Evolutionary conservation across 305 asterid species (phyloP).

Genomic region (Fraxinus sp.): DNA sequence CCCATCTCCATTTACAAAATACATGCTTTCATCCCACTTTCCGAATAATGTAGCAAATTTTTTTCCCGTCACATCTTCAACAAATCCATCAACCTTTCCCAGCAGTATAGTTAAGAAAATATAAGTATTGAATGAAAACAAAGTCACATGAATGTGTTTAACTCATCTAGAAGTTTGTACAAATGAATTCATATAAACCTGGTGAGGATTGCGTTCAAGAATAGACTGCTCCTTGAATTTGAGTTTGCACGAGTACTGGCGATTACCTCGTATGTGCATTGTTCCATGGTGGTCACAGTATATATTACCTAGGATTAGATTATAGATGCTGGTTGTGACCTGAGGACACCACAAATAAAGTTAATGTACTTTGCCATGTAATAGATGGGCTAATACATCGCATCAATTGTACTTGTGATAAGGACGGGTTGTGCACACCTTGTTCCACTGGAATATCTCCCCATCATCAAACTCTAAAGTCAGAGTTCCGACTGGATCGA

Average conservation of each 20-base stretch:
- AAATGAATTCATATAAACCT: constrained; percentile 35
- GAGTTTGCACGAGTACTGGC: constrained; percentile 79
- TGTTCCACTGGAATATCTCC: constrained; percentile 89
- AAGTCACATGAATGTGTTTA: not conserved
- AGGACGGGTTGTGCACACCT: constrained; percentile 41
- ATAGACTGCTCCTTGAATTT: constrained; percentile 95
- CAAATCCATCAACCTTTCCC: constrained; percentile 79
- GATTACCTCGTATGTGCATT: constrained; percentile 82
- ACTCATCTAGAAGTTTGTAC: not conserved
- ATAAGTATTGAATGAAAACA: constrained; percentile 1
- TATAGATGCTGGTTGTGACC: constrained; percentile 90
- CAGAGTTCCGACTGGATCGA: constrained; percentile 86
- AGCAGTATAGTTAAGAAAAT: constrained; percentile 24
- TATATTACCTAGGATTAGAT: constrained; percentile 83
- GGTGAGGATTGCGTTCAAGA: constrained; percentile 91
- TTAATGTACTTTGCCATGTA: not conserved
- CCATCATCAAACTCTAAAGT: constrained; percentile 87
- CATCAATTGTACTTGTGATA: not conserved
- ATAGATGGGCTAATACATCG: not conserved
- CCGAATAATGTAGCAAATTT: constrained; percentile 70
- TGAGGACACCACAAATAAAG: constrained; percentile 30
- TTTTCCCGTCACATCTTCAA: constrained; percentile 65
- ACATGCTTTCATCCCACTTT: constrained; percentile 87
- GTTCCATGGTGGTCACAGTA: constrained; percentile 90
- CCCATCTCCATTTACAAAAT: constrained; percentile 62